These are phyloP conservation scores for Neopestalotiopsis rosae DNA, from an alignment of 2,329 filamentous ascomycete genomes.

Conservation along the genomic window DNA sequence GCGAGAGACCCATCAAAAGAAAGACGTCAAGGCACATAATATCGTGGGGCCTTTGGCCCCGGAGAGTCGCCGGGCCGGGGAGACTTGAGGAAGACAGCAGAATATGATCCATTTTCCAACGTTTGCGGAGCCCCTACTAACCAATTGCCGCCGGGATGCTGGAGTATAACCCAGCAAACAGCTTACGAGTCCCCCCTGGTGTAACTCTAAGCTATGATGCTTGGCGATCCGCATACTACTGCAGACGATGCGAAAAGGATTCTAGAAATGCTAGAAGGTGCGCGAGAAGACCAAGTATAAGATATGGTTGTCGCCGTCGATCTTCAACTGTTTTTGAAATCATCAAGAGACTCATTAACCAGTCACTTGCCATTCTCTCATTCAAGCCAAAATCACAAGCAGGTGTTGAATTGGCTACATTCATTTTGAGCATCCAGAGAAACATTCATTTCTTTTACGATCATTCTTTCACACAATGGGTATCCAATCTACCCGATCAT, in stretches of 20 bases:
- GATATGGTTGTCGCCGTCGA: background rate
- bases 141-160: constrained; percentile 1
- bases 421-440: background rate
- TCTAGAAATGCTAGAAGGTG: background rate
- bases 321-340: background rate
- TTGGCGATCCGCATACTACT: background rate
- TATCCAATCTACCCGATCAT: background rate
- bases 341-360: background rate
- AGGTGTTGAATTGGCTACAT: background rate
- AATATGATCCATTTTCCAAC: background rate
- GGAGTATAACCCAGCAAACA: background rate
- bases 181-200: background rate
- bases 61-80: background rate
- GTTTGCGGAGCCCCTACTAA: background rate
- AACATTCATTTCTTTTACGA: background rate
- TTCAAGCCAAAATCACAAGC: background rate
- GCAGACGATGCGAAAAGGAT: background rate
- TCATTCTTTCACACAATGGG: background rate
- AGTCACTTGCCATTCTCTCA: background rate
- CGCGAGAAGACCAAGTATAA: background rate
- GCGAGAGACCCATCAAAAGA: background rate
- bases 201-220: background rate
- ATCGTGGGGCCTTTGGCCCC: background rate
- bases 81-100: background rate
- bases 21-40: background rate